phyloP scores from a whole-genome alignment of 2,329 filamentous ascomycete species.

The Neocucurbitaria cava region DNA sequence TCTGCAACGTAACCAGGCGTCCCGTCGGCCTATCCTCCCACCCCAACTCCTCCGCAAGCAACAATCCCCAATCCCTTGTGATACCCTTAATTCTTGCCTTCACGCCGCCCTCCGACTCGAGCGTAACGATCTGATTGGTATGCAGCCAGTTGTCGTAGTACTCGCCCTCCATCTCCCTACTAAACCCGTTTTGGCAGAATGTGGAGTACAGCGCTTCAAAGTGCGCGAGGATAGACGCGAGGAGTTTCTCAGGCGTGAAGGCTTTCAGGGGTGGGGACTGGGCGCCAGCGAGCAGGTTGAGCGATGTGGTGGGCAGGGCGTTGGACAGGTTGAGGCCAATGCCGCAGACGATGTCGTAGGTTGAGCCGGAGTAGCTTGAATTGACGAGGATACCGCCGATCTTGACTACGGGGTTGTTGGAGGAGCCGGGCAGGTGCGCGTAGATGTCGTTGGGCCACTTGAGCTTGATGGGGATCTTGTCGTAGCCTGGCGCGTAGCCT shows the following conservation, averaged over 20 bases:
- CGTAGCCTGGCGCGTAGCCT: slow-evolving; percentile 78
- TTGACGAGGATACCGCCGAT: slow-evolving; percentile 94
- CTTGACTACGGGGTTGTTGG: slow-evolving; percentile 73
- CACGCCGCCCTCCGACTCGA: slow-evolving; percentile 80
- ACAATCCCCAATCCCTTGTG: slow-evolving; percentile 86
- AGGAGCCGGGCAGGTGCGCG: slow-evolving; percentile 56
- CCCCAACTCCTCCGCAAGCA: slow-evolving; percentile 83
- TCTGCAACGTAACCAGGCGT: slow-evolving; percentile 82
- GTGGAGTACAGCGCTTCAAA: slow-evolving; percentile 79
- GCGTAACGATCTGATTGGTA: slow-evolving; percentile 66
- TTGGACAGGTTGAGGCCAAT: slow-evolving; percentile 86
- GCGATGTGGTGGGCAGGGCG: slow-evolving; percentile 81
- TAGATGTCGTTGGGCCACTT: slow-evolving; percentile 98
- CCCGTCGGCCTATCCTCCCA: slow-evolving; percentile 77
- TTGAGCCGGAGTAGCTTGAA: slow-evolving; percentile 76
- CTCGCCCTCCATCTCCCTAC: slow-evolving; percentile 70
- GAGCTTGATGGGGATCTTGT: slow-evolving; percentile 77
- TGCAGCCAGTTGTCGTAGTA: slow-evolving; percentile 81
- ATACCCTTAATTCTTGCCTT: slow-evolving; percentile 84
- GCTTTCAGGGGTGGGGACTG: slow-evolving; percentile 52
- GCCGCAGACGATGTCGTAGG: slow-evolving; percentile 86
- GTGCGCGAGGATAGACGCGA: slow-evolving; percentile 78
- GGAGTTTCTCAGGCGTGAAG: slow-evolving; percentile 78
- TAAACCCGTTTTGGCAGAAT: slow-evolving; percentile 80
- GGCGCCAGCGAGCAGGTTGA: slow-evolving; percentile 71